Evolutionary conservation across 768 basidiomycete species (phyloP).

Genomic region (Psilocybe cyanescens): DNA sequence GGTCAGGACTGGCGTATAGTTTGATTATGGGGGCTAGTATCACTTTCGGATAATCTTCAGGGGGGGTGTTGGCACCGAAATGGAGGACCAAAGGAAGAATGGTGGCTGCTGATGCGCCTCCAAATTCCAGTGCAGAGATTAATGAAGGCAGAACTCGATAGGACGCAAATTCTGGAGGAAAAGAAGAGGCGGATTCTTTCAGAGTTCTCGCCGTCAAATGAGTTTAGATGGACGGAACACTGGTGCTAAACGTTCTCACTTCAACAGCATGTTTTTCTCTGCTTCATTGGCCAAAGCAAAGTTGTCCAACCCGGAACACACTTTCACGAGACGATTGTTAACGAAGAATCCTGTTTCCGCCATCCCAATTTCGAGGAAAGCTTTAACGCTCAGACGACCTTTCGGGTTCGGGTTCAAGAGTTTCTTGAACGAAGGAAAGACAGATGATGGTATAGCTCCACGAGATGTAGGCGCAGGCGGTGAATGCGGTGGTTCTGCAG

Average conservation of each 20-base stretch:
- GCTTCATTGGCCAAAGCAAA: constrained; percentile 81
- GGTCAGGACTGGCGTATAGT: constrained; percentile 87
- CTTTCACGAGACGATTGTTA: constrained; percentile 79
- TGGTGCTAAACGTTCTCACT: constrained; percentile 40
- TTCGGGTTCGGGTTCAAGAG: constrained; percentile 90
- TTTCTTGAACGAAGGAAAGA: constrained; percentile 85
- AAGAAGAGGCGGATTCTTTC: constrained; percentile 76
- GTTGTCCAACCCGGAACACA: constrained; percentile 84
- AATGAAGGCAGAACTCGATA: constrained; percentile 90
- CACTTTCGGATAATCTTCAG: constrained; percentile 68
- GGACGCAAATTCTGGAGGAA: constrained; percentile 86
- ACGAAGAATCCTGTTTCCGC: constrained; percentile 83
- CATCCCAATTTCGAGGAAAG: constrained; percentile 84
- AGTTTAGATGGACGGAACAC: constrained; percentile 1
- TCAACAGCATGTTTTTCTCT: constrained; percentile 76
- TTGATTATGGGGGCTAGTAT: constrained; percentile 83
- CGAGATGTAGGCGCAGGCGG: constrained; percentile 77
- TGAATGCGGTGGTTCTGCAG: constrained; percentile 72
- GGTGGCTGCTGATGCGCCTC: constrained; percentile 72
- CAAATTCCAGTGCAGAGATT: constrained; percentile 75
- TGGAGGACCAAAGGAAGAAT: constrained; percentile 87
- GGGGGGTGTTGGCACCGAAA: constrained; percentile 71
- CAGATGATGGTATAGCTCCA: constrained; percentile 70
- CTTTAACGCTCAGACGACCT: constrained; percentile 72
- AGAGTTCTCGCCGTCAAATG: constrained; percentile 55